phyloP scores from a whole-genome alignment of 129 eudicot genomes.

The Ambrosia trifida region DNA sequence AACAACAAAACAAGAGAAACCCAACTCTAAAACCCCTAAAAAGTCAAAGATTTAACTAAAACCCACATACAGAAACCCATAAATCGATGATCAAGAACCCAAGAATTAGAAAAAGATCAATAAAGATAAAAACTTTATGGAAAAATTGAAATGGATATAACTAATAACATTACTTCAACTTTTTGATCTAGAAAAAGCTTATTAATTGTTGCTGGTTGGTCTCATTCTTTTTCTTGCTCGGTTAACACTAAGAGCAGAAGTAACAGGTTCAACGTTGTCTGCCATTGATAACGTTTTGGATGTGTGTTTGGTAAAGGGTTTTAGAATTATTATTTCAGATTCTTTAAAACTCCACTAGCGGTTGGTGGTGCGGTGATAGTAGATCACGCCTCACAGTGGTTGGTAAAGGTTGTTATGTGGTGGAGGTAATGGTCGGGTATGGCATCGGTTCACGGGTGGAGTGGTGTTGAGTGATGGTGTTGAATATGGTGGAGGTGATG shows the following conservation, averaged over 20 bases:
- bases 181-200: slow-evolving; percentile 18
- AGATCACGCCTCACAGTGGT: too few species aligned
- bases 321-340: slow-evolving; percentile 22
- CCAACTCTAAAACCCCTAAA: slow-evolving; percentile 15
- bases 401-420: too few species aligned
- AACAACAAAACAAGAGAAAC: slow-evolving; percentile 9
- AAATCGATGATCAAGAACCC: slow-evolving; percentile 12
- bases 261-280: slow-evolving; percentile 22
- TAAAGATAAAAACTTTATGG: not conserved
- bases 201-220: slow-evolving; percentile 8
- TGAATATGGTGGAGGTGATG: too few species aligned
- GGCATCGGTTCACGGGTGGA: too few species aligned
- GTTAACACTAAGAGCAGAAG: not conserved
- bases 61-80: slow-evolving; percentile 17
- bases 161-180: slow-evolving; percentile 32
- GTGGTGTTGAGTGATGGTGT: too few species aligned
- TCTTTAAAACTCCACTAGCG: slow-evolving; percentile 20
- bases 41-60: slow-evolving; percentile 12
- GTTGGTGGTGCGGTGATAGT: too few species aligned
- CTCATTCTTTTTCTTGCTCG: slow-evolving; percentile 34
- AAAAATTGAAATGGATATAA: slow-evolving; percentile 8
- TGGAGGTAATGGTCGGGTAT: too few species aligned
- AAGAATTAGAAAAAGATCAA: not conserved
- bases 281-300: slow-evolving; percentile 39
- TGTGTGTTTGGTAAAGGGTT: slow-evolving; percentile 42